Conservation (phyloP, 345 rosid species). For the Nephelium lappaceum region DNA sequence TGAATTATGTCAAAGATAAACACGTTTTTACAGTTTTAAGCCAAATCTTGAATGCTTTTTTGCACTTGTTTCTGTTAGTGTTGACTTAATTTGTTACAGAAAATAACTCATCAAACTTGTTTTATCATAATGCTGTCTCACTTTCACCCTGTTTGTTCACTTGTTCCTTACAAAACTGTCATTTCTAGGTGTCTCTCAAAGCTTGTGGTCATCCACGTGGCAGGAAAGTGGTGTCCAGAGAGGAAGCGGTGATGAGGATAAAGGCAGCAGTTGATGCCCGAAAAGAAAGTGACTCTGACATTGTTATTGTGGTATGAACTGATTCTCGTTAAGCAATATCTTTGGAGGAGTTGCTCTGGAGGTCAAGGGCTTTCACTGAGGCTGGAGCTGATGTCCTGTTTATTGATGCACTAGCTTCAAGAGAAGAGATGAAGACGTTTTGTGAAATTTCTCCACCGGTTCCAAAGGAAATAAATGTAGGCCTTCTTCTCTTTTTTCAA, state of each 20-base stretch:
- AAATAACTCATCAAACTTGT: neutral
- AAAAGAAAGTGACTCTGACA: slow-evolving; percentile 69
- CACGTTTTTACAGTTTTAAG: neutral
- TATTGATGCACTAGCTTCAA: slow-evolving; percentile 73
- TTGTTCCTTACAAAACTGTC: slow-evolving; percentile 25
- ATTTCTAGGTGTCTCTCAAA: slow-evolving; percentile 70
- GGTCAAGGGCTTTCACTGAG: slow-evolving; percentile 90
- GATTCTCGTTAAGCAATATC: slow-evolving; percentile 86
- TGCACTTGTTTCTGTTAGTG: neutral
- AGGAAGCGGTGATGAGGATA: slow-evolving; percentile 87
- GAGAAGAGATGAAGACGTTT: slow-evolving; percentile 91
- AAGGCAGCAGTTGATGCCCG: too few relatives aligned
- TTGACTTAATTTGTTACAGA: neutral
- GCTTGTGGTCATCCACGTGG: slow-evolving; percentile 69
- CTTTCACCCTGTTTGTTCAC: slow-evolving; percentile 9
- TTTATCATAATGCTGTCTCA: neutral
- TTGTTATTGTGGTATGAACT: slow-evolving; percentile 82
- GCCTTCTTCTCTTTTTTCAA: neutral
- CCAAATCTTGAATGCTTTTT: neutral
- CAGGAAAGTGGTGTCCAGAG: slow-evolving; percentile 83
- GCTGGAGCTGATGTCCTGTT: slow-evolving; percentile 94
- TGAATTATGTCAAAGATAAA: too few relatives aligned
- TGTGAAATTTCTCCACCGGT: slow-evolving; percentile 73
- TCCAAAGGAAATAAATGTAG: slow-evolving; percentile 68
- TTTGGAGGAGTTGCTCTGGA: slow-evolving; percentile 76